phyloP scores from a whole-genome alignment of 768 basidiomycete species.

The Terana coerulea region DNA sequence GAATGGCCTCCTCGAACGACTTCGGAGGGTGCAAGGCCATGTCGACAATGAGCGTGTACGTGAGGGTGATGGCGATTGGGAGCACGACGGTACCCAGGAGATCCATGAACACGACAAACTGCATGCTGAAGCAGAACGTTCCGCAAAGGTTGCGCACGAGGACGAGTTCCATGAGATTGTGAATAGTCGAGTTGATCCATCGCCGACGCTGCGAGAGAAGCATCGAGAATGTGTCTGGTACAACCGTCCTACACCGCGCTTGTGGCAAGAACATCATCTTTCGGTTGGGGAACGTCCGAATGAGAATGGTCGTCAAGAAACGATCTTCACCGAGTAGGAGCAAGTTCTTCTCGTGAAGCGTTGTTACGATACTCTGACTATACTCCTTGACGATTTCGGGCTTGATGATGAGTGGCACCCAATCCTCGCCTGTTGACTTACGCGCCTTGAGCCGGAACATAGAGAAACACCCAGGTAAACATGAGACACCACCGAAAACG shows the following conservation, averaged over 20 bases:
- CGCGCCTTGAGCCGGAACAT: conserved; percentile 99
- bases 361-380: conserved; percentile 89
- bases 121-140: conserved; percentile 99
- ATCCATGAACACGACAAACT: conserved; percentile 99
- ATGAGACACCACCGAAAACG: conserved; percentile 98
- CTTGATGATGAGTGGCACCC: conserved; percentile 95
- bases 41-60: conserved; percentile 81
- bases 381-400: conserved; percentile 98
- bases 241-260: conserved; percentile 91
- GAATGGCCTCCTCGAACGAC: conserved; percentile 90
- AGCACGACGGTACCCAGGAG: conserved; percentile 87
- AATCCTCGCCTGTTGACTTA: conserved; percentile 84
- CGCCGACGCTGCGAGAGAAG: conserved; percentile 95
- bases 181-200: conserved; percentile 99
- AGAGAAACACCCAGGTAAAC: conserved; percentile 98
- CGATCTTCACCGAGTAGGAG: conserved; percentile 97
- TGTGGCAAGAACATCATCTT: conserved; percentile 99
- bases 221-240: conserved; percentile 91
- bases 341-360: conserved; percentile 97
- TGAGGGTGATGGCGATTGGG: conserved; percentile 89
- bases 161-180: conserved; percentile 99
- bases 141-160: conserved; percentile 96
- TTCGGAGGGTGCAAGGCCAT: conserved; percentile 79
- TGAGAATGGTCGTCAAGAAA: conserved; percentile 93
- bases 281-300: conserved; percentile 95